Base-by-base conservation (phyloP, 768 basidiomycete species). In the Mycena alexandri region DNA sequence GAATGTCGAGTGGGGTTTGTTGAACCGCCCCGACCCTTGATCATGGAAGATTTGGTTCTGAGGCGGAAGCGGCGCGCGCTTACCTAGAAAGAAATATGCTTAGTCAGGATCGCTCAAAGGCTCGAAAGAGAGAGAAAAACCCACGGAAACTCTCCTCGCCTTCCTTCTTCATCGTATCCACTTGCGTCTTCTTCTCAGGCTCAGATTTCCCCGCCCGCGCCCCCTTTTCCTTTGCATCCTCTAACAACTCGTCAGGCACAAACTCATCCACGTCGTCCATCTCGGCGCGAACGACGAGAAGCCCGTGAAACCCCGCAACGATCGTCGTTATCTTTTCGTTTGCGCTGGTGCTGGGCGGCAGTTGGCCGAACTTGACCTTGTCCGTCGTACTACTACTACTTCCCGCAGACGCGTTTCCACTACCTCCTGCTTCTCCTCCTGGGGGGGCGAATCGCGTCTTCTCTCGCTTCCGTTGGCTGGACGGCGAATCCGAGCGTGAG, bases 201-300 rank as follows among this genome's bases (percentile, higher is more conserved):
- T 43, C 57, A 14, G 62, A 38, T 52, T 36, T 24, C 22, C 38
- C 66, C 43, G 41, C 36, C 22, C 38, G 63, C 43, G 41, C 36
- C 38, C 60, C 43, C 58, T 60, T 68, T 22, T 55, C 43, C 58
- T 60, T 68, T 22, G 61, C 50, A 54, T 67, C 62, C 57, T 67
- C 69, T 3, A 67, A 36, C 25, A 71, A 44, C 65, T 70, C 69
- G 58, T 70, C 69, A 48, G 69, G 69, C 25, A 70, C 69, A 47
- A 46, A 67, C 41, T 11, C 50, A 44, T 71, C 69, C 29, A 44
- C 57, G 19, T 11, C n/a, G 47, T 71, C 69, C 22, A 44, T 51
- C 24, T 11, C n/a, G 53, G 10, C 43, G 25, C 16, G 24, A 19
- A 44, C 22, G 17, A 44, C 22, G 12, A 44, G 36, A 19, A 61